A percentile compares a stretch with the other conserved stretches of the same genome.
Conservation (phyloP, 1,284 basidiomycete genomes). For the Pisolithus thermaeus region DNA sequence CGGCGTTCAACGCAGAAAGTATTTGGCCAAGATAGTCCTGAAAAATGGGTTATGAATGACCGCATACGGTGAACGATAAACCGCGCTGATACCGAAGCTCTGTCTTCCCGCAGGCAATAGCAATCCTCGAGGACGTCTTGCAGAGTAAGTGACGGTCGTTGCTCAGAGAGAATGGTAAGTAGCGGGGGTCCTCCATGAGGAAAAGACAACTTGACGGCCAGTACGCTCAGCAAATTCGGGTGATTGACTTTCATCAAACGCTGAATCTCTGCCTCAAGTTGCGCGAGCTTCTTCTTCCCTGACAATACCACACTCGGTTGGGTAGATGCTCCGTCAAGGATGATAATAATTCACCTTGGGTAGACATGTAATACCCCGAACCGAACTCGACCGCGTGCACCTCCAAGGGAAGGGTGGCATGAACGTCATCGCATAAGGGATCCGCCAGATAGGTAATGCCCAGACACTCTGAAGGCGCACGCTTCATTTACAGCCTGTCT, state of each 20-base stretch:
- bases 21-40: constrained; percentile 71
- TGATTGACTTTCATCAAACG: constrained; percentile 54
- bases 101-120: constrained; percentile 57
- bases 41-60: neutral
- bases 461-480: constrained; percentile 42
- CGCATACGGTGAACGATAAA: neutral
- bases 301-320: neutral
- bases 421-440: constrained; percentile 59
- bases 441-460: constrained; percentile 67
- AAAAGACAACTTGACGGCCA: constrained; percentile 57
- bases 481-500: neutral
- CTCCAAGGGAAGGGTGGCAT: constrained; percentile 54
- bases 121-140: constrained; percentile 66
- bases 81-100: constrained; percentile 51
- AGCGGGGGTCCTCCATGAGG: constrained; percentile 47
- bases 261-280: constrained; percentile 59
- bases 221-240: constrained; percentile 53
- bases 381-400: constrained; percentile 60
- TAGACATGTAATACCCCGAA: constrained; percentile 59
- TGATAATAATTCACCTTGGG: constrained; percentile 41
- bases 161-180: constrained; percentile 60
- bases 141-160: constrained; percentile 55
- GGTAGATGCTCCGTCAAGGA: neutral
- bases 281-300: constrained; percentile 61
- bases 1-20: constrained; percentile 54